These are phyloP conservation scores for Chrysanthemum makinoi DNA, from an alignment of 129 eudicot species.

Conservation along the genomic window DNA sequence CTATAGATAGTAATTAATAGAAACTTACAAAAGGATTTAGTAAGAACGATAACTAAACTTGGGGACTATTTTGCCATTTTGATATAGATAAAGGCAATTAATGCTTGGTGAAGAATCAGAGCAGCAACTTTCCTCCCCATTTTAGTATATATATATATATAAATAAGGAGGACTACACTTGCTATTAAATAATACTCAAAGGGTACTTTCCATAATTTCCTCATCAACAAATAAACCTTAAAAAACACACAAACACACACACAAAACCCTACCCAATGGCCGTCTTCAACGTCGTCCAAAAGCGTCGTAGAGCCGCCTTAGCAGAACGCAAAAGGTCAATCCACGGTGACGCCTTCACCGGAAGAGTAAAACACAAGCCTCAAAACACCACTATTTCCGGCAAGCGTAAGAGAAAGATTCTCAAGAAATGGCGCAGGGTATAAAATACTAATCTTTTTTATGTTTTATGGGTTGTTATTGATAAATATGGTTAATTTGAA, in stretches of 20 bases:
- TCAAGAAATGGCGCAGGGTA: slow-evolving; percentile 93
- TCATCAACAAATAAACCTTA: not conserved
- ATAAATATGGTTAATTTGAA: too few relatives aligned
- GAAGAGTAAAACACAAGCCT: slow-evolving; percentile 57
- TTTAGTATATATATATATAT: too few relatives aligned
- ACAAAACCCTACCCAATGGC: slow-evolving; percentile 58
- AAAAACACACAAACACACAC: not conserved
- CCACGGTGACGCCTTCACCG: slow-evolving; percentile 67
- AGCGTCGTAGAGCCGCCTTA: slow-evolving; percentile 66
- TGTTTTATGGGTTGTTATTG: not conserved
- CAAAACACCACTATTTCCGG: slow-evolving; percentile 68
- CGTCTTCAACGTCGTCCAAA: slow-evolving; percentile 82
- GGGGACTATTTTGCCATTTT: too few relatives aligned
- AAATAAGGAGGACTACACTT: too few relatives aligned
- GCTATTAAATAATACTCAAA: too few relatives aligned
- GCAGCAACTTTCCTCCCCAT: too few relatives aligned
- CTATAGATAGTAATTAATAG: too few relatives aligned
- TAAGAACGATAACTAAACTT: too few relatives aligned
- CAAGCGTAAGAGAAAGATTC: slow-evolving; percentile 83
- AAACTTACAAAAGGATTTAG: too few relatives aligned
- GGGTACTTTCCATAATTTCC: too few relatives aligned
- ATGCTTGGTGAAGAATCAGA: too few relatives aligned
- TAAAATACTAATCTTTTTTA: not conserved
- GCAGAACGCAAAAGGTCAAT: slow-evolving; percentile 52
- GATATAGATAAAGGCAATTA: too few relatives aligned